A percentile compares a stretch with the other conserved stretches of the same genome.
Evolutionary conservation across 768 basidiomycete species (phyloP).

Genomic region (Porpolomopsis calyptriformis): DNA sequence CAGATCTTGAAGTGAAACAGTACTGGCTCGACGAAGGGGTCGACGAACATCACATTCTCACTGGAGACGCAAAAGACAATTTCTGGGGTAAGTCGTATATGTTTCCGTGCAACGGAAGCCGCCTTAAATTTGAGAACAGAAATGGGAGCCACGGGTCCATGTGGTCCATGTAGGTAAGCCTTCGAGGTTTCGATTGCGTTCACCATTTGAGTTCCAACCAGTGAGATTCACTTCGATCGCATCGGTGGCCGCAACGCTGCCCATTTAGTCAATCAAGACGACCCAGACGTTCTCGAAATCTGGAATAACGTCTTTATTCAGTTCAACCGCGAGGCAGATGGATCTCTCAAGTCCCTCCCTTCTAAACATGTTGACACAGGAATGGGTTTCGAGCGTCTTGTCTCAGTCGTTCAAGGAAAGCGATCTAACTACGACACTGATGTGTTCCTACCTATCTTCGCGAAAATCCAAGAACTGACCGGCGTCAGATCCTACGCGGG

Average conservation of each 20-base stretch:
- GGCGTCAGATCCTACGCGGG: slow-evolving; percentile 82
- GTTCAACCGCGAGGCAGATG: slow-evolving; percentile 90
- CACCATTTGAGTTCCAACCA: slow-evolving; percentile 19
- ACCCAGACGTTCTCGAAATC: slow-evolving; percentile 93
- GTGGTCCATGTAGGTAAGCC: slow-evolving; percentile 83
- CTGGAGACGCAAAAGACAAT: slow-evolving; percentile 94
- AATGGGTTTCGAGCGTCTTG: slow-evolving; percentile 97
- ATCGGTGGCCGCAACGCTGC: slow-evolving; percentile 97
- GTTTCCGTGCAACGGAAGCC: neutral
- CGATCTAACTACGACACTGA: slow-evolving; percentile 98
- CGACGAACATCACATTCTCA: slow-evolving; percentile 79
- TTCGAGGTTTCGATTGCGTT: neutral
- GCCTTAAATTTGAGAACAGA: slow-evolving; percentile 37
- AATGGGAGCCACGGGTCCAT: slow-evolving; percentile 98
- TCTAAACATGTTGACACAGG: slow-evolving; percentile 97
- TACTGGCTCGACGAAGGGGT: slow-evolving; percentile 87
- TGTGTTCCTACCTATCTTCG: slow-evolving; percentile 83
- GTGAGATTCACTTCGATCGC: slow-evolving; percentile 94
- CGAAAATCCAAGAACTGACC: slow-evolving; percentile 77
- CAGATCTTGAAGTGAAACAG: slow-evolving; percentile 82
- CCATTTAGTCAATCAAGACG: slow-evolving; percentile 88
- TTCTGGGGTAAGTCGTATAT: slow-evolving; percentile 84
- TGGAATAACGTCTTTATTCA: slow-evolving; percentile 99
- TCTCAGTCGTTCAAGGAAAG: slow-evolving; percentile 85
- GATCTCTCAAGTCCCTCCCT: slow-evolving; percentile 69